Evolutionary conservation across 345 rosid genomes (phyloP).

Genomic region (Populus simonii): DNA sequence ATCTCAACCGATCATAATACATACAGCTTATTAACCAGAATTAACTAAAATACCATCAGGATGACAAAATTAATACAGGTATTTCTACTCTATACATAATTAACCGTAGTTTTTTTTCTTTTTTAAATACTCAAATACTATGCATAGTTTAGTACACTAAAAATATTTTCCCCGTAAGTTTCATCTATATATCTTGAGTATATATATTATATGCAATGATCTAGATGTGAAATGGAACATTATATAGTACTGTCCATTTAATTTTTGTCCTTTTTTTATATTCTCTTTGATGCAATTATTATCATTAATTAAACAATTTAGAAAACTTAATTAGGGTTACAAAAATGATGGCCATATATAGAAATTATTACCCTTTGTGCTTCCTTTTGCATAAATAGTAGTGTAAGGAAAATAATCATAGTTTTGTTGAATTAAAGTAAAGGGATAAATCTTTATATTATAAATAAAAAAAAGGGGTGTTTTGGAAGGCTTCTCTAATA

Average conservation of each 20-base stretch:
- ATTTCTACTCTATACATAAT: neutral
- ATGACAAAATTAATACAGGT: neutral
- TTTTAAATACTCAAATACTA: no score
- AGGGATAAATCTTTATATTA: neutral
- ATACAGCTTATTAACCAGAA: neutral
- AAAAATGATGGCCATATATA: neutral
- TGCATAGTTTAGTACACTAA: neutral
- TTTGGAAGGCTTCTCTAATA: slow-evolving; percentile 43
- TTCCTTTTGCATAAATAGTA: neutral
- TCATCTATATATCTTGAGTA: neutral
- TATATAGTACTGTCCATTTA: neutral
- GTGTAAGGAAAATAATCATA: neutral
- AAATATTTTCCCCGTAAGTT: neutral
- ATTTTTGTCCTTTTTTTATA: neutral
- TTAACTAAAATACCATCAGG: neutral
- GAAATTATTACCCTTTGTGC: neutral
- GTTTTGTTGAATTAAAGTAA: neutral
- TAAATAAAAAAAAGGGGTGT: slow-evolving; percentile 33
- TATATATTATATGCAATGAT: neutral
- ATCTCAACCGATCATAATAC: neutral
- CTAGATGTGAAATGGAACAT: neutral
- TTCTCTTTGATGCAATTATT: neutral
- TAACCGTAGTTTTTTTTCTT: neutral
- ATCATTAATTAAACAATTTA: neutral
- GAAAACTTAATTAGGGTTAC: neutral